A percentile compares a stretch with the other conserved stretches of the same genome.
phyloP scores from a whole-genome alignment of 2,329 filamentous ascomycete genomes.

The Achaetomium macrosporum region DNA sequence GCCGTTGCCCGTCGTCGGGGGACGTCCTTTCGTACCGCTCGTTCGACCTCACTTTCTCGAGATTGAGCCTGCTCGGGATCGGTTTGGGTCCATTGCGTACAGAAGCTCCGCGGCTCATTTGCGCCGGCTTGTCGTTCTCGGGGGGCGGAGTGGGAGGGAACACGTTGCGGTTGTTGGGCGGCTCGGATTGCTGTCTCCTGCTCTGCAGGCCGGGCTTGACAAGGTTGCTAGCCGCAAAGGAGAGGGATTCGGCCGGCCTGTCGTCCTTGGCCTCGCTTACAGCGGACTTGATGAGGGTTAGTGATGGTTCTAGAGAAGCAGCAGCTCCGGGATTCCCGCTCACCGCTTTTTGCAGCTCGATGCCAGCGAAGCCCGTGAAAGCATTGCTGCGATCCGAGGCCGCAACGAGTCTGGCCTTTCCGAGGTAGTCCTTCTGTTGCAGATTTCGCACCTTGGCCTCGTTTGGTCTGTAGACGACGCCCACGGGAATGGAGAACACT shows the following conservation, averaged over 20 bases:
- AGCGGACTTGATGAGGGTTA: conserved; percentile 36
- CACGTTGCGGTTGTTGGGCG: conserved; percentile 69
- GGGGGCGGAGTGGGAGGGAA: conserved; percentile 99
- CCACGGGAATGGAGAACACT: conserved; percentile 96
- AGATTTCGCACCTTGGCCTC: conserved; percentile 97
- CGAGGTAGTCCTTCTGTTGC: conserved; percentile 95
- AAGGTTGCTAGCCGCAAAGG: conserved; percentile 86
- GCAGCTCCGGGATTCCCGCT: conserved; percentile 25
- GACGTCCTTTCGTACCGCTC: conserved; percentile 52
- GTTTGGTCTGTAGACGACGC: conserved; percentile 90
- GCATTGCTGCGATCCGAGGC: conserved; percentile 75
- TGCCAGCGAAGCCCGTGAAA: conserved; percentile 75
- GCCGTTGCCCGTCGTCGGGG: conserved; percentile 38
- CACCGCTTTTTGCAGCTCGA: conserved; percentile 66
- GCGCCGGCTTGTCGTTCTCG: conserved; percentile 63
- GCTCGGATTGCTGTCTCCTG: conserved; percentile 79
- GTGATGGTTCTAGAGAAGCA: neutral
- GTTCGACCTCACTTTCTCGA: conserved; percentile 48
- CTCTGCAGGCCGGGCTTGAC: conserved; percentile 80
- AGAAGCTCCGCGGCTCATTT: conserved; percentile 51
- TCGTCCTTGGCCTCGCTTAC: conserved; percentile 64
- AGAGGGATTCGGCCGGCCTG: conserved; percentile 74
- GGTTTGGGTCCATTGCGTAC: conserved; percentile 57
- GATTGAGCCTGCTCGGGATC: conserved; percentile 57
- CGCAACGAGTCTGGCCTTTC: conserved; percentile 89